Evolutionary conservation across 345 rosid species (phyloP).

Genomic region (Sonneratia caseolaris): DNA sequence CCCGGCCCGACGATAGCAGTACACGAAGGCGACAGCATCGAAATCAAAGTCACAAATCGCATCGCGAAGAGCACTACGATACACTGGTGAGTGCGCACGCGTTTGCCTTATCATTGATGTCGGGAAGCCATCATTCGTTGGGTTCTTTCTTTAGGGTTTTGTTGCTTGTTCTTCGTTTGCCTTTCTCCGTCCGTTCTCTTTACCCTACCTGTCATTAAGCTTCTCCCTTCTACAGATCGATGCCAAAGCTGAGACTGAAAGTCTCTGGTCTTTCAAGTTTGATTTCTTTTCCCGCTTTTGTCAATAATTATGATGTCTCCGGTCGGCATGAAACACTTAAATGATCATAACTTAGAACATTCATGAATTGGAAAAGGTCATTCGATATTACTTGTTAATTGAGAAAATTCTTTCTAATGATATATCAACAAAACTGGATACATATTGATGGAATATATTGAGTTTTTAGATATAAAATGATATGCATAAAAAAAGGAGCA

Average conservation of each 20-base stretch:
- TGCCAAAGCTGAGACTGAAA: not conserved
- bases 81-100: constrained; percentile 34
- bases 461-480: too few species aligned
- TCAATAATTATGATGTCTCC: not conserved
- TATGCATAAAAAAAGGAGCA: too few species aligned
- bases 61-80: constrained; percentile 40
- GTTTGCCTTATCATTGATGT: not conserved
- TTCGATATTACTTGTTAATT: too few species aligned
- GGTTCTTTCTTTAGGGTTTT: too few species aligned
- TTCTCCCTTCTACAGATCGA: not conserved
- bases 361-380: too few species aligned
- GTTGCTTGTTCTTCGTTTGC: too few species aligned
- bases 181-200: not conserved
- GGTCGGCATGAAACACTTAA: not conserved
- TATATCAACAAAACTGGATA: too few species aligned
- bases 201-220: not conserved
- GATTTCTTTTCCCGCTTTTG: not conserved
- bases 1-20: constrained; percentile 61
- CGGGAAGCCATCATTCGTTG: not conserved
- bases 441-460: too few species aligned
- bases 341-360: not conserved
- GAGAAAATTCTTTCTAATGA: too few species aligned
- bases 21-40: constrained; percentile 54
- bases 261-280: not conserved
- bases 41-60: constrained; percentile 46